Evolutionary conservation across 1,284 basidiomycete genomes (phyloP).

Genomic region (Trametes versicolor): DNA sequence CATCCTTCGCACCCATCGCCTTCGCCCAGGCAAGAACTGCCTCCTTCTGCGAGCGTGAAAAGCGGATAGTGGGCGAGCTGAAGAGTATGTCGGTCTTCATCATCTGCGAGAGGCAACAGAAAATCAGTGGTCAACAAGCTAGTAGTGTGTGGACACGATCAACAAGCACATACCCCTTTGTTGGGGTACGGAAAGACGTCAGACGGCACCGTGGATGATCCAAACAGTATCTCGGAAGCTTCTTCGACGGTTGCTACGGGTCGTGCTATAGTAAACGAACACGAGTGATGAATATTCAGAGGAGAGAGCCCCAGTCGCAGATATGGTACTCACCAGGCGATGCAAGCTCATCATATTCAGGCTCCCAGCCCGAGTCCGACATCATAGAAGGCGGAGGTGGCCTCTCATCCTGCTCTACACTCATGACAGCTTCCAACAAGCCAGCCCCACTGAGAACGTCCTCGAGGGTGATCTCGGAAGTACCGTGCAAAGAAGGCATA

Average conservation of each 20-base stretch:
- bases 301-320: too few relatives aligned
- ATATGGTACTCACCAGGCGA: not conserved
- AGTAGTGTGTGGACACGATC: too few relatives aligned
- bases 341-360: not conserved
- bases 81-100: slow-evolving; percentile 29
- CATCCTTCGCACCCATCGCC: slow-evolving; percentile 21
- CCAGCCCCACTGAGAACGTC: slow-evolving; percentile 12
- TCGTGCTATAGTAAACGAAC: not conserved
- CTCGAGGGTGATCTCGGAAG: slow-evolving; percentile 5
- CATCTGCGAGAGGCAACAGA: too few relatives aligned
- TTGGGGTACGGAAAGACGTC: slow-evolving; percentile 20
- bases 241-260: not conserved
- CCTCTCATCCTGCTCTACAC: not conserved
- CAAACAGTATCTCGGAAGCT: not conserved
- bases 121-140: not conserved
- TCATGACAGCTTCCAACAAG: slow-evolving; percentile 3
- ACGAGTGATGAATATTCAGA: not conserved
- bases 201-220: not conserved
- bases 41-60: slow-evolving; percentile 23
- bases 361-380: not conserved
- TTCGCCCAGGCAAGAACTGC: slow-evolving; percentile 23
- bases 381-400: not conserved
- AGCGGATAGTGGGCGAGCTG: slow-evolving; percentile 21
- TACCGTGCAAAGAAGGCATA: not conserved
- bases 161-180: slow-evolving; percentile 1